phyloP scores from a whole-genome alignment of 2,329 filamentous ascomycete genomes.

The Albophoma yamanashiensis region DNA sequence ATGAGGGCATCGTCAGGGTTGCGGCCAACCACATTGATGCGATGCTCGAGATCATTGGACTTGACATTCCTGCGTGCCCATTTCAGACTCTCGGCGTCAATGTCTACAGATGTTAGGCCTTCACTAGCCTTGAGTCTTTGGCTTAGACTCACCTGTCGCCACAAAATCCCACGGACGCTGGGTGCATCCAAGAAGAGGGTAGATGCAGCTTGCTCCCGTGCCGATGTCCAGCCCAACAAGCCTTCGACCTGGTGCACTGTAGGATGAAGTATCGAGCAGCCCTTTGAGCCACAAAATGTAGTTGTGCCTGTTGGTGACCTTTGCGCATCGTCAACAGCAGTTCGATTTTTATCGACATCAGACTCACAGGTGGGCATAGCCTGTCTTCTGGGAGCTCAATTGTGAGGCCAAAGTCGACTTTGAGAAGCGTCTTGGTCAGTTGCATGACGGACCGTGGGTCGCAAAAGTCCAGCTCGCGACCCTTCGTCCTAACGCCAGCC shows the following conservation, averaged over 20 bases:
- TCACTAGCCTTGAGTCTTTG: not conserved
- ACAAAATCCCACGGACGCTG: conserved; percentile 65
- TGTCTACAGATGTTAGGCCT: conserved; percentile 36
- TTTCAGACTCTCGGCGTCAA: conserved; percentile 59
- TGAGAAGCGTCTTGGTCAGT: conserved; percentile 70
- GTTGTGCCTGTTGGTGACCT: conserved; percentile 62
- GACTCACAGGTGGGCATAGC: conserved; percentile 70
- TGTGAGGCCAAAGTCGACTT: conserved; percentile 60
- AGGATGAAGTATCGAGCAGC: conserved; percentile 62
- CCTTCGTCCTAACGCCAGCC: conserved; percentile 10
- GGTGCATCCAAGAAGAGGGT: conserved; percentile 68
- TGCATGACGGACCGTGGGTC: conserved; percentile 68
- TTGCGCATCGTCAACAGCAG: not conserved
- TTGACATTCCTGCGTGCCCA: conserved; percentile 58
- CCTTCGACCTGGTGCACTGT: conserved; percentile 32
- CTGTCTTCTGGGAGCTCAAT: conserved; percentile 66
- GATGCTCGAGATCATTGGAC: conserved; percentile 50
- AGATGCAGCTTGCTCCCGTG: conserved; percentile 85
- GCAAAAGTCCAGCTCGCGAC: conserved; percentile 63
- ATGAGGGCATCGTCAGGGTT: conserved; percentile 45
- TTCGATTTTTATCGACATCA: not conserved
- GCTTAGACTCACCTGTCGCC: conserved; percentile 38
- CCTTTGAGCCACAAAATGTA: conserved; percentile 85
- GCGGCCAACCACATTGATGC: conserved; percentile 54
- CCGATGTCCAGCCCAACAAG: conserved; percentile 74